These are phyloP conservation scores for Malassezia nana DNA, from an alignment of 1,284 basidiomycete species.

Conservation along the genomic window DNA sequence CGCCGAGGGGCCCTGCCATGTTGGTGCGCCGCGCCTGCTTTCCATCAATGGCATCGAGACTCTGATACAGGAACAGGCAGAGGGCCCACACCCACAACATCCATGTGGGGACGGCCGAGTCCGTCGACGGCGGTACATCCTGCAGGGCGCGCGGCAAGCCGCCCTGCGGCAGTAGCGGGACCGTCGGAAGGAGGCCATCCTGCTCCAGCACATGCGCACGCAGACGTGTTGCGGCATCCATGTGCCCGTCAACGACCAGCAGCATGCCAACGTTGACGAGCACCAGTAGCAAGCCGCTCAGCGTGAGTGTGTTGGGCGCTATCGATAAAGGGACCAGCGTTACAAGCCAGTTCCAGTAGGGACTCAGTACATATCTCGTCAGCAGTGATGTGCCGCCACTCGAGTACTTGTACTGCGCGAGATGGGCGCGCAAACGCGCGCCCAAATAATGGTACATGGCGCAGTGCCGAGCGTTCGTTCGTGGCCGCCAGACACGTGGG, in stretches of 20 bases:
- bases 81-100: slow-evolving; percentile 58
- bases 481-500: background rate
- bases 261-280: slow-evolving; percentile 73
- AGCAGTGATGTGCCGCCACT: slow-evolving; percentile 54
- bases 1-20: slow-evolving; percentile 89
- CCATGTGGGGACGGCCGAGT: slow-evolving; percentile 25
- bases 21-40: slow-evolving; percentile 89
- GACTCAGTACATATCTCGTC: slow-evolving; percentile 70
- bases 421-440: slow-evolving; percentile 50
- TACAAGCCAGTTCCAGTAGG: slow-evolving; percentile 92
- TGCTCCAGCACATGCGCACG: slow-evolving; percentile 6
- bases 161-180: slow-evolving; percentile 24
- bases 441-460: slow-evolving; percentile 48
- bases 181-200: slow-evolving; percentile 24
- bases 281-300: slow-evolving; percentile 66
- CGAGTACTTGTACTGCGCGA: slow-evolving; percentile 57
- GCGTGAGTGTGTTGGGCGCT: slow-evolving; percentile 67
- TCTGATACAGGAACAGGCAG: slow-evolving; percentile 87
- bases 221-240: slow-evolving; percentile 34
- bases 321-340: slow-evolving; percentile 74
- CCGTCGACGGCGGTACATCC: background rate
- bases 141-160: slow-evolving; percentile 22
- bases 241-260: slow-evolving; percentile 48
- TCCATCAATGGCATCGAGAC: slow-evolving; percentile 77
- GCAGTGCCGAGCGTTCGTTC: background rate